Base-by-base conservation (phyloP, 169 alveolate species). In the Plasmodium gonderi region DNA sequence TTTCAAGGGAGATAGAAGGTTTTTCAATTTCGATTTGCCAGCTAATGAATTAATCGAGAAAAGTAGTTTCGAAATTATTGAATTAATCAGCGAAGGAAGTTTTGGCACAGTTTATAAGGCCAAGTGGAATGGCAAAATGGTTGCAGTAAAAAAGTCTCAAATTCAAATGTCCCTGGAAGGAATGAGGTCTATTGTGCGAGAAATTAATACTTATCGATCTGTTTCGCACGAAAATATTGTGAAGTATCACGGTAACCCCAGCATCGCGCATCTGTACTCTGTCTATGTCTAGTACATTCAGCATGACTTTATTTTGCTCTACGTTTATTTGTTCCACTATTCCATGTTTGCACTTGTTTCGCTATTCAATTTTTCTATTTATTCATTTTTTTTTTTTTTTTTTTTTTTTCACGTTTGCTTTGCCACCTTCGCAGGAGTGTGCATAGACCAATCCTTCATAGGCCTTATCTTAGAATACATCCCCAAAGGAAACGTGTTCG, bases 151-250 rank as follows among this genome's bases (percentile, higher is more conserved):
- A 44, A 91, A 83, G 77, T 92, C 95, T 26, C 95, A 95, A 17
- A 91, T 90, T 60, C 64, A 67, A 11, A 77, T 92, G 95, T 82
- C 96, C 11, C 72, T 90, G 81, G 96, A 92, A 49, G 97, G 95
- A 1, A 81, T 92, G 96, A 40, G 96, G 40, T 96, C 97, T n/a
- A 90, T 96, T 12, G 97, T 91, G 14, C 78, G 98, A 49, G 98
- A 96, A 67, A 81, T 96, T 36, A 95, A 96, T 49, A 91, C 98
- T 23, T 96, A 95, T 80, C 81, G 98, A 26, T 31, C 93, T 9
- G 65, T 91, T 68, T 79, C 89, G 33, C 97, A 96, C 80, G 96
- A 97, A 2, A 80, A 75, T 64, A 95, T 96, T 79, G 95, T 95
- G 42, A 49, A 92, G 60, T 96, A 95, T 45, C 64, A 83, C 54